Conservation (phyloP, 1,139 yeast species). For the Diutina rugosa region DNA sequence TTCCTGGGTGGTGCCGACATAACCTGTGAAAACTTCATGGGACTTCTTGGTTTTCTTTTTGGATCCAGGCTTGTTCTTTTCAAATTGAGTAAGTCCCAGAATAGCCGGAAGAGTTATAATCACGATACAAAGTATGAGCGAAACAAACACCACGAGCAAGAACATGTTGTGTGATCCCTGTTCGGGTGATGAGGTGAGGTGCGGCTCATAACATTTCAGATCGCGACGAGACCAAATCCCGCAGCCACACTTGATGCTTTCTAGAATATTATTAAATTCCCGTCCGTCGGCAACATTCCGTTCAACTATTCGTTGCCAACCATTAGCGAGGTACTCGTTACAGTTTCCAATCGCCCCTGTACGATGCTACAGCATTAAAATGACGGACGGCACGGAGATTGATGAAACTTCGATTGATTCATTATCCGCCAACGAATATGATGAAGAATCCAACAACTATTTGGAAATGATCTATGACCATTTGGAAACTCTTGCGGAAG, state of each 20-base stretch:
- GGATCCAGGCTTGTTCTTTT: slow-evolving; percentile 10
- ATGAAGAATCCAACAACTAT: slow-evolving; percentile 43
- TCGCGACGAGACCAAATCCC: neutral
- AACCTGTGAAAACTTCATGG: neutral
- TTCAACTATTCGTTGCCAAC: neutral
- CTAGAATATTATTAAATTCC: neutral
- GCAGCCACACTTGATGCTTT: neutral
- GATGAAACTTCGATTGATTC: slow-evolving; percentile 33
- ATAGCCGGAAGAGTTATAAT: slow-evolving; percentile 23
- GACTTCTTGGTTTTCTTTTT: slow-evolving; percentile 6
- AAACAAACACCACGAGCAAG: slow-evolving; percentile 14
- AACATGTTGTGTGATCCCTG: slow-evolving; percentile 11
- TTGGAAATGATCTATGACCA: slow-evolving; percentile 52
- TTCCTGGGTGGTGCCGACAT: neutral
- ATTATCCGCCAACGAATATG: slow-evolving; percentile 39
- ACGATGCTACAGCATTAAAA: slow-evolving; percentile 8
- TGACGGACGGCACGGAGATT: slow-evolving; percentile 39
- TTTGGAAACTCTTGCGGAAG: slow-evolving; percentile 51
- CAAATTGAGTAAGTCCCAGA: slow-evolving; percentile 23
- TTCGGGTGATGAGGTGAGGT: neutral
- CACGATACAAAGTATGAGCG: slow-evolving; percentile 16
- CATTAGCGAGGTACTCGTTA: neutral
- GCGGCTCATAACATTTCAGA: neutral
- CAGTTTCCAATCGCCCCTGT: neutral
- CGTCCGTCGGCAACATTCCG: neutral